phyloP scores from a whole-genome alignment of 2,329 filamentous ascomycete species.

The Fusarium newnesense region DNA sequence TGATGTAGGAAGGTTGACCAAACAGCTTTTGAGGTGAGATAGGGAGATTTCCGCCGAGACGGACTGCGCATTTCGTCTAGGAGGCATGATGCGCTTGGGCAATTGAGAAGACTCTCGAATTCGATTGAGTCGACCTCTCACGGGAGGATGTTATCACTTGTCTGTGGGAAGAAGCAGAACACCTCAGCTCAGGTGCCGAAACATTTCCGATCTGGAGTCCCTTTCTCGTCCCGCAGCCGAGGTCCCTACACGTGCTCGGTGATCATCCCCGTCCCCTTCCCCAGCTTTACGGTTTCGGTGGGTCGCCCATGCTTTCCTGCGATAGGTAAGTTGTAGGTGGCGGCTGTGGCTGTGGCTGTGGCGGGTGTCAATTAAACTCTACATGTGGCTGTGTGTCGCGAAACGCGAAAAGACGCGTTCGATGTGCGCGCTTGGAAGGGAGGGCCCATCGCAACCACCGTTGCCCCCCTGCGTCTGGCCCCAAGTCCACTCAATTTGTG shows the following conservation, averaged over 20 bases:
- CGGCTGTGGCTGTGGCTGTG: slow-evolving; percentile 13
- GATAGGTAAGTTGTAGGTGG: slow-evolving; percentile 8
- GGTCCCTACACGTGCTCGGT: slow-evolving; percentile 51
- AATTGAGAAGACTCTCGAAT: slow-evolving; percentile 9
- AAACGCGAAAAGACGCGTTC: slow-evolving; percentile 51
- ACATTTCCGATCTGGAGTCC: slow-evolving; percentile 32
- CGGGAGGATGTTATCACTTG: slow-evolving; percentile 17
- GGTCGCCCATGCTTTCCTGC: slow-evolving; percentile 6
- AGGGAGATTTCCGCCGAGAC: slow-evolving; percentile 86
- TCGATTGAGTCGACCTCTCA: neutral
- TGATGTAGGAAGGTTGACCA: slow-evolving; percentile 89
- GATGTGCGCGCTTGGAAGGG: slow-evolving; percentile 6
- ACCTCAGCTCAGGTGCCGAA: slow-evolving; percentile 22
- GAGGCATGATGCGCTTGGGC: slow-evolving; percentile 53
- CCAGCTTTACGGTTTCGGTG: slow-evolving; percentile 12
- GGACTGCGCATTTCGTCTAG: slow-evolving; percentile 67
- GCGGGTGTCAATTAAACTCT: slow-evolving; percentile 43
- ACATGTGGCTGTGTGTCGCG: slow-evolving; percentile 43
- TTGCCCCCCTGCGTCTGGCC: slow-evolving; percentile 43
- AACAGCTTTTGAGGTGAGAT: slow-evolving; percentile 89
- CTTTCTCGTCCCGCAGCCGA: slow-evolving; percentile 45
- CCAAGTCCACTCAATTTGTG: slow-evolving; percentile 49
- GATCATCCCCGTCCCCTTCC: slow-evolving; percentile 40
- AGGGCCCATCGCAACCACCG: slow-evolving; percentile 30
- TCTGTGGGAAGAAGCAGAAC: slow-evolving; percentile 15